Percentiles rank a stretch among this genome's conserved stretches.
phyloP scores from a whole-genome alignment of 2,329 filamentous ascomycete species.

The Aspergillus hortae region DNA sequence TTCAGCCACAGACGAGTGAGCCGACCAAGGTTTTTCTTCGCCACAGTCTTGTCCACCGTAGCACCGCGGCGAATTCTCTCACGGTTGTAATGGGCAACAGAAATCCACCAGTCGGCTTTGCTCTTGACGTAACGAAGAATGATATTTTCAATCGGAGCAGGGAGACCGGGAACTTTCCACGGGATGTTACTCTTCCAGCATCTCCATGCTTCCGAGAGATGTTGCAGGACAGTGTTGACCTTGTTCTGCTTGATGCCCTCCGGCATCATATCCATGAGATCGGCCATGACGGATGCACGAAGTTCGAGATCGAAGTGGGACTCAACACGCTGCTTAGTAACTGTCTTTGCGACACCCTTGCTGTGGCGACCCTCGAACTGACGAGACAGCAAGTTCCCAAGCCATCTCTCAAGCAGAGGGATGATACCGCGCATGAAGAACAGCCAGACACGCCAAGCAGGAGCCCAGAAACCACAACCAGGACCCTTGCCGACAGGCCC shows the following conservation, averaged over 20 bases:
- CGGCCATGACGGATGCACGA: conserved; percentile 96
- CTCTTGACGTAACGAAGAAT: conserved; percentile 98
- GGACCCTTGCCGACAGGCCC: conserved; percentile 95
- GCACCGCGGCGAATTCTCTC: conserved; percentile 94
- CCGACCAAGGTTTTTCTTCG: conserved; percentile 97
- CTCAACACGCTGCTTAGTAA: conserved; percentile 97
- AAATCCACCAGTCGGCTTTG: conserved; percentile 99
- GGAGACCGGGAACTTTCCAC: conserved; percentile 96
- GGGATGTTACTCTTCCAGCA: conserved; percentile 99
- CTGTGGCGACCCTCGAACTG: conserved; percentile 98
- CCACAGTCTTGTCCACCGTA: conserved; percentile 97
- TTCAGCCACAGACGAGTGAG: conserved; percentile 95
- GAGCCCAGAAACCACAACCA: conserved; percentile 98
- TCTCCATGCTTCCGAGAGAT: conserved; percentile 96
- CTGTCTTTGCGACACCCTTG: conserved; percentile 97
- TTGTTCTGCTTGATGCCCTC: conserved; percentile 99
- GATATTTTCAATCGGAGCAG: conserved; percentile 97
- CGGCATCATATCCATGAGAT: conserved; percentile 99
- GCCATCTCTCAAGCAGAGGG: conserved; percentile 91
- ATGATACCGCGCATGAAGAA: conserved; percentile 99
- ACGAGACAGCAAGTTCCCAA: conserved; percentile 91
- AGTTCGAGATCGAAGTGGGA: conserved; percentile 98
- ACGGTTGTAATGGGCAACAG: conserved; percentile 96
- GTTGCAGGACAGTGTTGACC: conserved; percentile 94
- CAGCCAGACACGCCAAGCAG: conserved; percentile 97